phyloP scores from a whole-genome alignment of 139 green algal species.

The Haematococcus lacustris region DNA sequence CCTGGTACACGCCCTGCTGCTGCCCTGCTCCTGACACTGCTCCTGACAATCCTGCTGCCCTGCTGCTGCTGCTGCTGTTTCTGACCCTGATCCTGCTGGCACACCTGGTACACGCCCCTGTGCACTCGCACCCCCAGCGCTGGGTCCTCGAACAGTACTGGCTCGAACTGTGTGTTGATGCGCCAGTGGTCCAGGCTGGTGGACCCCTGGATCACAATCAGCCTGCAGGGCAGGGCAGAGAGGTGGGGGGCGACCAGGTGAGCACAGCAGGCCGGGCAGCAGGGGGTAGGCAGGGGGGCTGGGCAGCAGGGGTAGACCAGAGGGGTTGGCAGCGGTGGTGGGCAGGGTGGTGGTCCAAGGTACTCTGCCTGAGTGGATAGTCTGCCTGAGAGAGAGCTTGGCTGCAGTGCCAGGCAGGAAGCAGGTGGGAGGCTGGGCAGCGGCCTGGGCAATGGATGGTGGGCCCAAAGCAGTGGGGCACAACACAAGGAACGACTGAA shows the following conservation, averaged over 20 bases:
- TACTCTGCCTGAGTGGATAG: no score
- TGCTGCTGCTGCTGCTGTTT: background rate
- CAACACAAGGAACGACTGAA: background rate
- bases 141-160: conserved; percentile 85
- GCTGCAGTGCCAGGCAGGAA: background rate
- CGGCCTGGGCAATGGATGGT: background rate
- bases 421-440: background rate
- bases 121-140: conserved; percentile 55
- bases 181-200: conserved; percentile 16
- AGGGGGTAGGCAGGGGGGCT: background rate
- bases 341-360: no score
- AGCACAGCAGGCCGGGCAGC: background rate
- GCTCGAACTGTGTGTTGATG: conserved; percentile 94
- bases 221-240: background rate
- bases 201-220: background rate
- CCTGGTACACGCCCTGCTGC: background rate
- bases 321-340: no score
- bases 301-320: no score
- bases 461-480: background rate
- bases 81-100: background rate
- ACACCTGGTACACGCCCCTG: conserved; percentile 78
- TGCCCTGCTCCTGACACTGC: no score
- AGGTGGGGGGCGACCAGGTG: background rate
- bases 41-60: no score
- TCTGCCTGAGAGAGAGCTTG: no score